Base-by-base conservation (phyloP, 179 eudicot species). In the Beta macrorhiza region DNA sequence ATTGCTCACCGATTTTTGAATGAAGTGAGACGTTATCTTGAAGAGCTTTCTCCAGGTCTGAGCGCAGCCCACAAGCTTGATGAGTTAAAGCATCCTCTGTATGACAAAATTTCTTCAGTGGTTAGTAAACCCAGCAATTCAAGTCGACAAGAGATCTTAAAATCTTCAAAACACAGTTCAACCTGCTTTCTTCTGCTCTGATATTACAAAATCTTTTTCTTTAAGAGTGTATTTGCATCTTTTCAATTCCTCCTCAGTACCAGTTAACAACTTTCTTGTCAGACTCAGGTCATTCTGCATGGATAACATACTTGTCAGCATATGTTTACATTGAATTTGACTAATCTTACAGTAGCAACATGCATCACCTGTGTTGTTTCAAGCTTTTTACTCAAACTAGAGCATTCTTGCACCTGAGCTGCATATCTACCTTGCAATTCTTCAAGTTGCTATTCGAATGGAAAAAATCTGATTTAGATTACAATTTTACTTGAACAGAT, bases 101-200 rank as follows among this genome's bases (percentile, higher is more conserved):
- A 81, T 75, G 32, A 61, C n/a, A 72, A 62, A 16, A 58, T 1
- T 29, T 17, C 63, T 57, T 32, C 47, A 57, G 6, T 20, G 49
- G 42, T 68, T 45, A 78, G 67, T 25, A 19, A 16, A 72, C 47
- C 2, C 8, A 62, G 17, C 19, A 74, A 49, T 44, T 51, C n/a
- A 57, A 15, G 37, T 22, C 69, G 52, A 49, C 64, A 61, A 10
- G 5, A 72, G 44, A 72, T 42, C 52, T 55, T 25, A 68, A 69
- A 9, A 72, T 42, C 8, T 12, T 22, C 78, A 37, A 13, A 76
- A 61, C 37, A 64, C 3, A 19, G 59, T 5, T 58, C 47, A 85
- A 97, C 99, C 99, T 84, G 99, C 95, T 92, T 91, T 92, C 80
- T 81, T 91, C 88, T 94, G 98, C 81, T 91, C 91, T 67, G 93